Base-by-base conservation (phyloP, 176 grass and related monocot genomes). In the Hyparrhenia diplandra region DNA sequence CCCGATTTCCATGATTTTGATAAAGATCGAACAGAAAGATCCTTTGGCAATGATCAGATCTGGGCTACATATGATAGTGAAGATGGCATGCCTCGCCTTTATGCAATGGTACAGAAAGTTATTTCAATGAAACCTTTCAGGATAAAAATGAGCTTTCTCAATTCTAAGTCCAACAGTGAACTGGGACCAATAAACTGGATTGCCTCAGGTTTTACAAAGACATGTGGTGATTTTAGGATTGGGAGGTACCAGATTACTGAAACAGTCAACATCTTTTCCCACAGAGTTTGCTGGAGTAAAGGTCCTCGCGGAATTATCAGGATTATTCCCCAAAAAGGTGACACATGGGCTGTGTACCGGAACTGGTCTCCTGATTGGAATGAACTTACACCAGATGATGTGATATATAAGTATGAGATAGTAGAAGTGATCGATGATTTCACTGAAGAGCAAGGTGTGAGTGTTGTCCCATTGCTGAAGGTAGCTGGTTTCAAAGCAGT, bases 331-430 rank as follows among this genome's bases (percentile, higher is more conserved):
- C 69, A n/a, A 76, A 77, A 93, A 85, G 91, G 91, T 57, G 91
- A 93, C 54, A 89, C 83, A 2, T 93, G 91, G 91, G 91, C 87
- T 61, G 61, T 93, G 54, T 90, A 93, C 68, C 83, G n/a, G 71
- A 90, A 93, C 54, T 93, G 91, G 91, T 85, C 87, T 70, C n/a
- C 91, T 27, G 39, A 87, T 58, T 93, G 91, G 91, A 90, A 93
- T 25, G 91, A 90, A 36, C 61, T 85, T 64, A 93, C 91, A 24
- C 71, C 87, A 35, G 84, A 93, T 81, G 91, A 87, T 82, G 66
- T 82, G 23, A 87, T 90, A 77, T 82, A 84, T 29, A 89, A 89
- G 51, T 93, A 93, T 42, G 91, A 93, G 64, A 85, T 89, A 20
- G 91, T 89, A 64, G 91, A 93, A 83, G 82, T 93, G 49, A 55